phyloP scores from a whole-genome alignment of 177 flowering plant genomes.

The Vitis hybrid region DNA sequence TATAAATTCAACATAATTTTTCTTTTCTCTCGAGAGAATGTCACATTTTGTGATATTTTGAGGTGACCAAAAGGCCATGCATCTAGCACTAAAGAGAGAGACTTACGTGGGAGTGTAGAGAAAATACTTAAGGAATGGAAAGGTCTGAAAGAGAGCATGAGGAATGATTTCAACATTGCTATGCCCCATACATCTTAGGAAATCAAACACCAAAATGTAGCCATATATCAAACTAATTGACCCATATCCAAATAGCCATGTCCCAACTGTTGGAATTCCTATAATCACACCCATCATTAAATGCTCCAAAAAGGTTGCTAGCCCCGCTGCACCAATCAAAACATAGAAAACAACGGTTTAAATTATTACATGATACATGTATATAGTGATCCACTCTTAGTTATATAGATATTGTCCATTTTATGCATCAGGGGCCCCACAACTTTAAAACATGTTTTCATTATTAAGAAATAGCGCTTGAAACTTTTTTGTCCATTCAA shows the following conservation, averaged over 20 bases:
- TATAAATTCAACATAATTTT: too few relatives aligned
- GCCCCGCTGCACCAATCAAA: constrained; percentile 53
- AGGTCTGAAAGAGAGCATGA: constrained; percentile 37
- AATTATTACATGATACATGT: too few relatives aligned
- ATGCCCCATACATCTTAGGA: constrained; percentile 72
- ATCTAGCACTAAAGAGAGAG: neutral
- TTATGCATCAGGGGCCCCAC: too few relatives aligned
- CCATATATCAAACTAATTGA: constrained; percentile 47
- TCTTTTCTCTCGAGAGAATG: too few relatives aligned
- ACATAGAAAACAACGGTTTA: too few relatives aligned
- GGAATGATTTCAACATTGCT: constrained; percentile 69
- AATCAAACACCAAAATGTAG: constrained; percentile 66
- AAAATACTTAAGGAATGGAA: constrained; percentile 66
- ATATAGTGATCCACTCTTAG: too few relatives aligned
- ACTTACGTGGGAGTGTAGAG: constrained; percentile 82
- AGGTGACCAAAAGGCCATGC: too few relatives aligned
- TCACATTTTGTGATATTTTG: too few relatives aligned
- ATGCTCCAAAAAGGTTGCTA: constrained; percentile 72
- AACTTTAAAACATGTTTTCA: too few relatives aligned
- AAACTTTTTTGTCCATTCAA: too few relatives aligned
- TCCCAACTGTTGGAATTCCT: constrained; percentile 59
- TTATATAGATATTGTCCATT: too few relatives aligned
- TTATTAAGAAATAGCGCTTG: too few relatives aligned
- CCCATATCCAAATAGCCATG: constrained; percentile 56
- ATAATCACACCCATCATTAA: constrained; percentile 37